phyloP scores from a whole-genome alignment of 345 rosid species.

The Eucalyptus melliodora region DNA sequence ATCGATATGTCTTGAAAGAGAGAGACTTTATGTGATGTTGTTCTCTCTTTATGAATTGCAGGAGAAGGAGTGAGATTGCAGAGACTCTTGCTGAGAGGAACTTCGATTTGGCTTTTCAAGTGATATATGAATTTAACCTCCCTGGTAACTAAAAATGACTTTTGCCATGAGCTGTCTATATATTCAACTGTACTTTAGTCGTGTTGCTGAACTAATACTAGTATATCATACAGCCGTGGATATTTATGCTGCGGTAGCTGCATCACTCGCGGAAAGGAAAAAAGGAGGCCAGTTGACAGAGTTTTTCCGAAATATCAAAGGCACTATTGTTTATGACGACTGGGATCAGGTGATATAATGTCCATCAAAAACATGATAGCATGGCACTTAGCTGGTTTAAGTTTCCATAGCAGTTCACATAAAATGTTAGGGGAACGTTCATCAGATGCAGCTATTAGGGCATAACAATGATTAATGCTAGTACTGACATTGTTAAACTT shows the following conservation, averaged over 20 bases:
- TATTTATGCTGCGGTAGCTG: constrained; percentile 95
- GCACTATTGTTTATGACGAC: constrained; percentile 86
- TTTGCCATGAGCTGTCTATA: background rate
- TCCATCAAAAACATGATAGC: background rate
- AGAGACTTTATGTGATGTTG: background rate
- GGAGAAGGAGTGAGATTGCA: constrained; percentile 85
- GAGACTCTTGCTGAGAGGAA: constrained; percentile 88
- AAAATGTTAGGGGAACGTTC: background rate
- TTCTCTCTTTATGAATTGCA: constrained; percentile 20
- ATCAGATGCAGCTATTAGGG: background rate
- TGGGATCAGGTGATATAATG: constrained; percentile 82
- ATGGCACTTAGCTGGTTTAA: background rate
- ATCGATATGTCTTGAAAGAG: background rate
- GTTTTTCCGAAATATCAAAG: constrained; percentile 83
- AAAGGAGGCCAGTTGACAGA: constrained; percentile 86
- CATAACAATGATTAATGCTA: background rate
- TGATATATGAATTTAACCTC: constrained; percentile 78
- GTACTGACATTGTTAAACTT: background rate
- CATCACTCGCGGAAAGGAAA: constrained; percentile 90
- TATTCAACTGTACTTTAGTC: background rate
- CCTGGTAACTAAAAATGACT: constrained; percentile 37
- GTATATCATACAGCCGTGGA: constrained; percentile 55
- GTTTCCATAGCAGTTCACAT: background rate
- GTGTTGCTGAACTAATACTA: background rate
- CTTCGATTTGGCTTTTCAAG: constrained; percentile 89